Base-by-base conservation (phyloP, 1,284 basidiomycete species). In the Ustilago curta region DNA sequence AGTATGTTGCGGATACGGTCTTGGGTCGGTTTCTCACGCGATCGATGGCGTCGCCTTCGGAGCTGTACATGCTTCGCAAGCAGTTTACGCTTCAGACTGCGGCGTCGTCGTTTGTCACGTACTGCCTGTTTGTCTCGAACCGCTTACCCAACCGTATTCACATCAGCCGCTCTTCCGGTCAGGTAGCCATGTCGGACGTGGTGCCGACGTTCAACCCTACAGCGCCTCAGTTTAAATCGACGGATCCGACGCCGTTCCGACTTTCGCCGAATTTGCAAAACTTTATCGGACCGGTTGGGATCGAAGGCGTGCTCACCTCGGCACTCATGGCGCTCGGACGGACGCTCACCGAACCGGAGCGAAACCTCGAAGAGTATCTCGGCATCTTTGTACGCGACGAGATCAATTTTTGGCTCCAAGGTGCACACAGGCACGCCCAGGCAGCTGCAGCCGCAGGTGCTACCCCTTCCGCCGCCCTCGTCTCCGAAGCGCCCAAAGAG, bases 41-140 rank as follows among this genome's bases (percentile, higher is more conserved):
- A 52, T 92, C 91, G 25, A 97, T 97, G 93, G 87, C 89, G 29
- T 89, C 89, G 5, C 91, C 96, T 1, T 90, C 90, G 65, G 94
- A 97, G 78, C 88, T 99, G 6, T 99, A 96, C 95, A 89, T 93
- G 70, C 94, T 98, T 90, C 91, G 97, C 72, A 99, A 97, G 87
- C 94, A 97, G 85, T 97, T 99, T 85, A 92, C 95, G 11, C 86
- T 92, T 45, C 95, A 99, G 84, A 88, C 94, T 45, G 94, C 97
- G 0, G 89, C 93, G 0, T 90, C 90, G 43, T 92, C 92, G 79
- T 99, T 99, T 88, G 91, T 97, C 88, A 97, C 95, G 8, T 97
- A 93, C 83, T 88, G 93, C 44, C 89, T 97, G 76, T 93, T 91
- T 77, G 88, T 99, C 55, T 91, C 91, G 50, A 92, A 92, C 80